Conservation (phyloP, 2,329 filamentous ascomycete species). For the Colletotrichum tropicicola region DNA sequence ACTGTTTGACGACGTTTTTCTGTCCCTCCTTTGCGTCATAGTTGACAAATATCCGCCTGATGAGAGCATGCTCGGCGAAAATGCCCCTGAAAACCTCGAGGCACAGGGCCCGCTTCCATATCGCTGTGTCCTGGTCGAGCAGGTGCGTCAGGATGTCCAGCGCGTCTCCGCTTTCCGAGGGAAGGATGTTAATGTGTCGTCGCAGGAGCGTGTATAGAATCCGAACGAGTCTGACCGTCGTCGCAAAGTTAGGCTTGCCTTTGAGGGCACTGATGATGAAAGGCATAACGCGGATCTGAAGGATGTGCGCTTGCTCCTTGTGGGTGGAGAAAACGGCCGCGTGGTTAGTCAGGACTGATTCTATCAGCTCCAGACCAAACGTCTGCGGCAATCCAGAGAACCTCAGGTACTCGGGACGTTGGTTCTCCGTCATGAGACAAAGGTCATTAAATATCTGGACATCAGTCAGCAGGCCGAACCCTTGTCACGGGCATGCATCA, state of each 20-base stretch:
- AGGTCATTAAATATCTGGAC: conserved; percentile 84
- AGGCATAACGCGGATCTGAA: conserved; percentile 83
- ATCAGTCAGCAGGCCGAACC: conserved; percentile 13
- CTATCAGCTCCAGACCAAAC: conserved; percentile 90
- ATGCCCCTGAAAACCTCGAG: conserved; percentile 91
- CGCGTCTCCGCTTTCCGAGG: conserved; percentile 83
- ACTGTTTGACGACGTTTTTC: conserved; percentile 80
- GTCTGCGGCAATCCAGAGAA: conserved; percentile 82
- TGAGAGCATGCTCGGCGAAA: conserved; percentile 80
- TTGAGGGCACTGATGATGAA: conserved; percentile 81
- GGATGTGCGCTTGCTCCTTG: conserved; percentile 80
- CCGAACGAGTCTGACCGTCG: conserved; percentile 82
- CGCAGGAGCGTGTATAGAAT: conserved; percentile 85
- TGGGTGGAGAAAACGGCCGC: conserved; percentile 81
- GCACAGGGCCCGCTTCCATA: conserved; percentile 90
- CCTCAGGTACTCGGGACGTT: conserved; percentile 82
- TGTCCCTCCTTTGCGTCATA: conserved; percentile 80
- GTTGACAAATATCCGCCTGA: conserved; percentile 81
- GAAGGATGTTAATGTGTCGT: conserved; percentile 78
- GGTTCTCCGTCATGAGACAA: conserved; percentile 85
- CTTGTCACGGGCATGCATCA: not conserved
- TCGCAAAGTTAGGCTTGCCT: conserved; percentile 81
- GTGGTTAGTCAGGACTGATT: conserved; percentile 89
- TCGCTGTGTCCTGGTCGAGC: conserved; percentile 82
- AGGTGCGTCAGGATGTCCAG: conserved; percentile 84